Conservation (phyloP, 2,329 filamentous ascomycete genomes). For the Furcasterigmium sp. region DNA sequence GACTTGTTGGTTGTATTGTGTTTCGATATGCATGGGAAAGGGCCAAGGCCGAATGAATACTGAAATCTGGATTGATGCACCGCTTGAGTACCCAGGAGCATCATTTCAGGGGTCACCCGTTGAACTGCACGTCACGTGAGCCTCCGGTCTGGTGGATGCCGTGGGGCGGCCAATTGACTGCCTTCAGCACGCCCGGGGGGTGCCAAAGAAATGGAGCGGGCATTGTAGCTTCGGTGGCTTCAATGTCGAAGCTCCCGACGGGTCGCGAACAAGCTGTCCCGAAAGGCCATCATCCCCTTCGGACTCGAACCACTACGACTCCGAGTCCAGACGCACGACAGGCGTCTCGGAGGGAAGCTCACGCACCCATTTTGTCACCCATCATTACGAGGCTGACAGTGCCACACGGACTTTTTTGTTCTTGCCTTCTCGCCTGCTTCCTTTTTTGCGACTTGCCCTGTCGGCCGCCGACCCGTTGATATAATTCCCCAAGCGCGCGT, state of each 20-base stretch:
- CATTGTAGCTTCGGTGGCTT: constrained; percentile 4
- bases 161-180: not conserved
- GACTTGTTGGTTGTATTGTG: not conserved
- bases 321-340: too few relatives aligned
- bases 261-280: constrained; percentile 2
- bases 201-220: not conserved
- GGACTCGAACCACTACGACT: not conserved
- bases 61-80: too few relatives aligned
- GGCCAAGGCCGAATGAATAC: too few relatives aligned
- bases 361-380: too few relatives aligned
- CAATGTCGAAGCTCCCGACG: not conserved
- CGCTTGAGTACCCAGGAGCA: not conserved
- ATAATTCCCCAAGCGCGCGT: too few relatives aligned
- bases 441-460: too few relatives aligned
- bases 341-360: too few relatives aligned
- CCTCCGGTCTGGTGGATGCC: not conserved
- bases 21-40: not conserved
- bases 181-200: not conserved
- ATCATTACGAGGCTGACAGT: too few relatives aligned
- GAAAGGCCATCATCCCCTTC: not conserved
- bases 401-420: too few relatives aligned
- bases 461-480: too few relatives aligned
- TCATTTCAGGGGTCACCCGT: not conserved
- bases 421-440: too few relatives aligned
- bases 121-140: not conserved